phyloP scores from a whole-genome alignment of 345 rosid species.

The Rubroshorea leprosula region DNA sequence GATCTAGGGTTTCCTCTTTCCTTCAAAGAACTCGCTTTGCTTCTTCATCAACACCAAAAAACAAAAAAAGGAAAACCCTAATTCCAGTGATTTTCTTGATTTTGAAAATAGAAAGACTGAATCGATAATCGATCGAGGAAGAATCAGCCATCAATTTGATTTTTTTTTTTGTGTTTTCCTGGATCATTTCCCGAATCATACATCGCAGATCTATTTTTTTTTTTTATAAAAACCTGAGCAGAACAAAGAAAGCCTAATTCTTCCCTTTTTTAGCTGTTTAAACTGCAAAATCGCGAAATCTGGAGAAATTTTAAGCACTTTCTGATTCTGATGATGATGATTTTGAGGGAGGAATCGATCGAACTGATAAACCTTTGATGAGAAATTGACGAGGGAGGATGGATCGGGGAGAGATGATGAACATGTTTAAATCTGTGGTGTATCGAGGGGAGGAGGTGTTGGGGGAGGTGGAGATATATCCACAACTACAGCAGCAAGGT shows the following conservation, averaged over 20 bases:
- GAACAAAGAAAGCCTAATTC: conserved; percentile 10
- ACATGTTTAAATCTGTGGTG: conserved; percentile 65
- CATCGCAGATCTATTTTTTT: conserved; percentile 14
- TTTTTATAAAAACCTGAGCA: conserved; percentile 13
- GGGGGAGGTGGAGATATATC: conserved; percentile 79
- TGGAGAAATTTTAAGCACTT: conserved; percentile 34
- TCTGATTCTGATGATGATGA: conserved; percentile 8
- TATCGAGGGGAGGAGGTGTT: conserved; percentile 51
- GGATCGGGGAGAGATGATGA: conserved; percentile 20
- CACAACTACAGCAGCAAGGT: conserved; percentile 24
- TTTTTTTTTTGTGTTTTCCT: background rate
- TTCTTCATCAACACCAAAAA: conserved; percentile 20
- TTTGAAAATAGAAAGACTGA: background rate
- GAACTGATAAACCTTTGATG: conserved; percentile 18
- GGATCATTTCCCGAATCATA: background rate
- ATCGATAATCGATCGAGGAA: conserved; percentile 4
- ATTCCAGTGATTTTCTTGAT: conserved; percentile 5
- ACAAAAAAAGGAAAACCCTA: conserved; percentile 25
- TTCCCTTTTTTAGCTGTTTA: background rate
- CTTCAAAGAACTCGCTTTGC: conserved; percentile 12
- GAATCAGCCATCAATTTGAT: background rate
- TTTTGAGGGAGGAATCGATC: conserved; percentile 25
- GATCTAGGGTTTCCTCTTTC: conserved; percentile 57
- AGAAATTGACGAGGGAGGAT: conserved; percentile 2
- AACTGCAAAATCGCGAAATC: conserved; percentile 18